Evolutionary conservation across 345 rosid genomes (phyloP).

Genomic region (Camelina neglecta): DNA sequence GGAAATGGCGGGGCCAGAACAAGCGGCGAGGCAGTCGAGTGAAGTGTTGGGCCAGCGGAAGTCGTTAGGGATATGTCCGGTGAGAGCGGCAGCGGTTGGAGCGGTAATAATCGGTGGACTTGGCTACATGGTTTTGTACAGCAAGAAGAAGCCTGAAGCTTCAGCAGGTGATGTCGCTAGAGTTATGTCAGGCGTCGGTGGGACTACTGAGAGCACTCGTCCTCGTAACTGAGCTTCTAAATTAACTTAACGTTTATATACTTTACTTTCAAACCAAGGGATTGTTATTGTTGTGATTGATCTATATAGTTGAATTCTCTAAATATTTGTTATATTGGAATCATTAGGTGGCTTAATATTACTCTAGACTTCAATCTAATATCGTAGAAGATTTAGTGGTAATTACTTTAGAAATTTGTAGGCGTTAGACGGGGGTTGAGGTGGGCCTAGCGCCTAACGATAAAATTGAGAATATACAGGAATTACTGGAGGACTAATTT

Average conservation of each 20-base stretch:
- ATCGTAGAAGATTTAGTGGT: no score
- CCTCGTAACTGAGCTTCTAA: conserved; percentile 43
- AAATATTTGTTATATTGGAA: background rate
- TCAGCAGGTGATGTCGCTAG: conserved; percentile 74
- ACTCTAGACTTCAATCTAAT: background rate
- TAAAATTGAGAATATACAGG: no score
- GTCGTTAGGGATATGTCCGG: conserved; percentile 43
- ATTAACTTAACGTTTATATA: background rate
- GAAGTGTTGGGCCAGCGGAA: conserved; percentile 42
- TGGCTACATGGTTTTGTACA: conserved; percentile 58
- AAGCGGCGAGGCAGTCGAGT: conserved; percentile 46
- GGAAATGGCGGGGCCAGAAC: conserved; percentile 45
- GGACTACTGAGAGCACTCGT: conserved; percentile 50
- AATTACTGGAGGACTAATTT: no score
- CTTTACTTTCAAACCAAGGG: background rate
- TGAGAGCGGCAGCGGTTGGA: conserved; percentile 58
- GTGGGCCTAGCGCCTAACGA: no score
- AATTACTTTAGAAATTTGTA: no score
- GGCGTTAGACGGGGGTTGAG: no score
- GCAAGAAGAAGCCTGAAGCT: conserved; percentile 54
- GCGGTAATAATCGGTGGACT: conserved; percentile 44
- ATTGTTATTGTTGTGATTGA: background rate
- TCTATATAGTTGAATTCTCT: background rate
- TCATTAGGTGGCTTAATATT: background rate
- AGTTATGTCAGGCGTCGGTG: conserved; percentile 54